Evolutionary conservation across 371 early-diverging fungal genomes (phyloP).

Genomic region (Mucor saturninus): DNA sequence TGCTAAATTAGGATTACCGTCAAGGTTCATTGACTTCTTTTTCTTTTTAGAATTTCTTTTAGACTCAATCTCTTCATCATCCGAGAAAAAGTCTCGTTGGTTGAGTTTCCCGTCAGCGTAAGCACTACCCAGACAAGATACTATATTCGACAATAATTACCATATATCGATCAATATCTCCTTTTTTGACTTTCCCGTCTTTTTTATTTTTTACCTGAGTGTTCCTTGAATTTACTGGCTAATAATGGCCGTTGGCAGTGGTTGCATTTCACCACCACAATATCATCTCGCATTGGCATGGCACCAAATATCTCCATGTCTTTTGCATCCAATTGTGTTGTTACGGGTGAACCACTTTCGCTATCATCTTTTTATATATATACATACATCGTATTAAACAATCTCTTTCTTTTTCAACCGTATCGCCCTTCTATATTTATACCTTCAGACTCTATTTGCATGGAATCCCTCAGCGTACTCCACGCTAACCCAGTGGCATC

Average conservation of each 20-base stretch:
- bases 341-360: conserved; percentile 33
- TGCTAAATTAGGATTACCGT: conserved; percentile 5
- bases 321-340: conserved; percentile 31
- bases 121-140: conserved; percentile 14
- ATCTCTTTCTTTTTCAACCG: background rate
- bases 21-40: conserved; percentile 7
- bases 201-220: conserved; percentile 34
- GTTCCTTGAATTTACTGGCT: conserved; percentile 44
- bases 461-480: conserved; percentile 18
- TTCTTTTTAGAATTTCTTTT: conserved; percentile 13
- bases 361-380: conserved; percentile 9
- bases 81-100: conserved; percentile 5
- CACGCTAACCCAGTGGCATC: conserved; percentile 20
- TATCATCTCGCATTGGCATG: conserved; percentile 53
- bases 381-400: background rate
- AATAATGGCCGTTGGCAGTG: conserved; percentile 43
- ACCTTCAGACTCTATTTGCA: conserved; percentile 32
- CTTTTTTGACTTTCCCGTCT: conserved; percentile 1
- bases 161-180: conserved; percentile 19
- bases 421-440: background rate
- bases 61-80: conserved; percentile 19
- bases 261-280: conserved; percentile 45
- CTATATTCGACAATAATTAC: conserved; percentile 15
- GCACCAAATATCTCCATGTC: conserved; percentile 47
- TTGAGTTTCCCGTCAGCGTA: background rate